Percentiles rank a stretch among this genome's conserved stretches.
Conservation (phyloP, 257 asterid species). For the Solanum etuberosum region DNA sequence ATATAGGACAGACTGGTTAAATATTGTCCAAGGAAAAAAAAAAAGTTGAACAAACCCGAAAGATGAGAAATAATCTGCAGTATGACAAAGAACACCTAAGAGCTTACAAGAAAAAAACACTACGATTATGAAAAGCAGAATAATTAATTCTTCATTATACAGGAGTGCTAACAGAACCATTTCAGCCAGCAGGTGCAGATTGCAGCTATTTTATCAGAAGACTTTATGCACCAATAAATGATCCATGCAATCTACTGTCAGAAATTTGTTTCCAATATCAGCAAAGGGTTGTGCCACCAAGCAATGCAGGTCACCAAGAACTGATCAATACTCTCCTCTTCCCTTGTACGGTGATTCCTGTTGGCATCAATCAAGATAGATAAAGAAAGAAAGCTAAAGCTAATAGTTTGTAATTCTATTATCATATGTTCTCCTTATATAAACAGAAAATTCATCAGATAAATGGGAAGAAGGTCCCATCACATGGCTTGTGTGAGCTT, state of each 20-base stretch:
- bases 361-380: background rate
- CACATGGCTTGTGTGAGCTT: background rate
- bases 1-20: background rate
- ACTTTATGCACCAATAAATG: constrained; percentile 5
- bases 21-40: background rate
- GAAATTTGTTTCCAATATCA: constrained; percentile 15
- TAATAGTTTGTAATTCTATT: background rate
- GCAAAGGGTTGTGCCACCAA: background rate
- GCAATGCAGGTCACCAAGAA: background rate
- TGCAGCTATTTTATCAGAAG: constrained; percentile 5
- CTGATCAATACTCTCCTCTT: constrained; percentile 54
- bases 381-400: background rate
- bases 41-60: background rate
- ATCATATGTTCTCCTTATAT: background rate
- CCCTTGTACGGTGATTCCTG: constrained; percentile 79
- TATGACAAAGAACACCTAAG: background rate
- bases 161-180: background rate
- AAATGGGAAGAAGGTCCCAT: background rate
- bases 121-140: background rate
- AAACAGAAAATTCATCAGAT: background rate
- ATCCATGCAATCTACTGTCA: constrained; percentile 19
- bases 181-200: background rate
- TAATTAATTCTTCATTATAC: background rate
- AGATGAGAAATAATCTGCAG: background rate
- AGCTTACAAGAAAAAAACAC: background rate